A percentile compares a stretch with the other conserved stretches of the same genome.
Evolutionary conservation across 306 rosid genomes (phyloP).

Genomic region (Fagus crenata): DNA sequence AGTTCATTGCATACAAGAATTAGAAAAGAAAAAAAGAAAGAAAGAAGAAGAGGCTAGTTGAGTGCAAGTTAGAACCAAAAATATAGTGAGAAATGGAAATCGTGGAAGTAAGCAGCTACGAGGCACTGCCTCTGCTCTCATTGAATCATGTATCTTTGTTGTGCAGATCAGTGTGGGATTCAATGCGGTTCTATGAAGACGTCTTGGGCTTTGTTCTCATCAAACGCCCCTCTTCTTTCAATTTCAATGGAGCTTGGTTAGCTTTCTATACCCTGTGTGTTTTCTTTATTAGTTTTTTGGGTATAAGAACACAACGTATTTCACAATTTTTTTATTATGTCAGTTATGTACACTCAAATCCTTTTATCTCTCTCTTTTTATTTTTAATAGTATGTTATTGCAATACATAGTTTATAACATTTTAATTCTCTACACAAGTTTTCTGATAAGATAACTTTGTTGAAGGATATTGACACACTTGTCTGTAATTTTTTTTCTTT

Average conservation of each 20-base stretch:
- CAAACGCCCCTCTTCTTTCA: constrained; percentile 85
- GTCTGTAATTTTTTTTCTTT: neutral
- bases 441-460: too few relatives aligned
- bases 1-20: constrained; percentile 28
- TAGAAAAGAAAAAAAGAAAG: neutral
- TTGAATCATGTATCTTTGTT: constrained; percentile 66
- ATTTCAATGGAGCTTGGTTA: constrained; percentile 82
- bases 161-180: constrained; percentile 73
- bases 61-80: constrained; percentile 21
- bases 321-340: too few relatives aligned
- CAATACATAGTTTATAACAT: too few relatives aligned
- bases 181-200: constrained; percentile 65
- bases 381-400: too few relatives aligned
- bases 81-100: constrained; percentile 50
- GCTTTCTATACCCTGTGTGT: neutral
- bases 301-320: too few relatives aligned
- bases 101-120: constrained; percentile 57
- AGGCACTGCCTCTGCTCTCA: constrained; percentile 68
- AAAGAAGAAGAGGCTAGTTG: constrained; percentile 5
- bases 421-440: too few relatives aligned
- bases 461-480: neutral
- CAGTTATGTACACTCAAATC: too few relatives aligned
- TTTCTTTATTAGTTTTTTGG: neutral
- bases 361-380: too few relatives aligned
- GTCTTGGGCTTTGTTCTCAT: constrained; percentile 74